These are phyloP conservation scores for Pseudohyphozyma bogoriensis DNA, from an alignment of 768 basidiomycete genomes.

Conservation along the genomic window DNA sequence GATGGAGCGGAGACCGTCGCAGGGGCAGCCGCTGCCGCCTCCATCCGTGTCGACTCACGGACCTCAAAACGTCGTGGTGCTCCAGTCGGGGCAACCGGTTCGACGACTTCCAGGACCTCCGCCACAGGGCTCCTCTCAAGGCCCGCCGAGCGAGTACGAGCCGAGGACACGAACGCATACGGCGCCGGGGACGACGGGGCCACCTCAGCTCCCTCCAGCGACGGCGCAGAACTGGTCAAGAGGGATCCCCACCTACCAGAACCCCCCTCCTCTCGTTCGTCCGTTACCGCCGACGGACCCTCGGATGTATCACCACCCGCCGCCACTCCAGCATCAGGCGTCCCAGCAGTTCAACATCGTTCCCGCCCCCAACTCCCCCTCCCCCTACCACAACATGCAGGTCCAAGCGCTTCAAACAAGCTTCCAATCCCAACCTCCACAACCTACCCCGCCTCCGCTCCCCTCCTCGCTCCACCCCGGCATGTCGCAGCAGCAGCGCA, in stretches of 20 bases:
- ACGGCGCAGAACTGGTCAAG: constrained; percentile 6
- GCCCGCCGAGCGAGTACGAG: background rate
- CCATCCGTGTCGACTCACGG: constrained; percentile 4
- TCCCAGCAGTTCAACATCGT: constrained; percentile 19
- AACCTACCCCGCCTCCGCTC: background rate
- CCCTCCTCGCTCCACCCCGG: background rate
- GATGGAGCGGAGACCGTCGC: no score
- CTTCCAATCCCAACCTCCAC: background rate
- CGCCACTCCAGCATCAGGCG: constrained; percentile 7
- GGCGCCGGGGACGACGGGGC: background rate
- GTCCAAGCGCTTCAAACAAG: constrained; percentile 15
- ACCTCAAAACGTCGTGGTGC: constrained; percentile 9
- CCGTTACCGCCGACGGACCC: background rate
- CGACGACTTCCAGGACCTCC: constrained; percentile 18
- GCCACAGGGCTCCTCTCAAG: no score
- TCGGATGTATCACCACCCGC: constrained; percentile 2
- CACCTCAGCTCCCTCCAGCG: background rate
- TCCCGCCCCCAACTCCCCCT: background rate
- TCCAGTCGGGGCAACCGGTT: constrained; percentile 10
- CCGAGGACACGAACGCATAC: constrained; percentile 2
- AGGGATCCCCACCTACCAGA: background rate
- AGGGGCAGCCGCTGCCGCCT: background rate
- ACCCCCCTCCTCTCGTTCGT: background rate
- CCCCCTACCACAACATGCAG: constrained; percentile 27
- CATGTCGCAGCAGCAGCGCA: no score